phyloP scores from a whole-genome alignment of 176 grass and related monocot genomes.

The Dendrocalamus sinicus region DNA sequence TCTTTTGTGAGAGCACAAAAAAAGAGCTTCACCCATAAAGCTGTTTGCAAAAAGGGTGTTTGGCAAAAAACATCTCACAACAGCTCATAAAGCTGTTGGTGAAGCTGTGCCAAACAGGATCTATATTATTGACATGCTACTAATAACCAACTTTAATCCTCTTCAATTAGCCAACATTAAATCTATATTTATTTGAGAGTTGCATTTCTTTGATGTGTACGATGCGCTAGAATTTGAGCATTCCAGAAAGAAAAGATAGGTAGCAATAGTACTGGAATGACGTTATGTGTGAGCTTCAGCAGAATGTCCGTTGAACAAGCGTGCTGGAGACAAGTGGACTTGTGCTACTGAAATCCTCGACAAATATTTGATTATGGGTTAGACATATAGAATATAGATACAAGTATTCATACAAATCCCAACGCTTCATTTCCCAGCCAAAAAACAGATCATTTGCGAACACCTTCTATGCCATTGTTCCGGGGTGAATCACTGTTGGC shows the following conservation, averaged over 20 bases:
- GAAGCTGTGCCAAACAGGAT: too few species aligned
- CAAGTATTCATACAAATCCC: neutral
- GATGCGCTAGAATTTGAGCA: neutral
- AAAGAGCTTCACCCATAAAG: too few species aligned
- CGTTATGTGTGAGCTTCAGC: neutral
- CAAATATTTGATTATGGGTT: neutral
- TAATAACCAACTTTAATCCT: neutral
- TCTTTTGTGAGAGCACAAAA: too few species aligned
- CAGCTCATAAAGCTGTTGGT: too few species aligned
- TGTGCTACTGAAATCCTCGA: neutral
- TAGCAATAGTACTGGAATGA: neutral
- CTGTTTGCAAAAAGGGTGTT: too few species aligned
- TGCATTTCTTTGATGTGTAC: neutral
- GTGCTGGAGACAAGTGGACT: neutral
- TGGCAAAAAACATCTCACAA: too few species aligned
- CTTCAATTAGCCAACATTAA: neutral
- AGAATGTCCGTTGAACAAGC: neutral
- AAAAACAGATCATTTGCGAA: neutral
- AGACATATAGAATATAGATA: neutral
- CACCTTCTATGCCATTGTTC: neutral
- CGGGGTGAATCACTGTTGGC: neutral
- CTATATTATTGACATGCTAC: neutral
- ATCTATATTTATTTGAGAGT: neutral
- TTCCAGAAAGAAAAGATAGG: neutral
- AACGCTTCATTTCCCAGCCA: too few species aligned